Evolutionary conservation across 257 asterid genomes (phyloP), one percentile per base, ranked within the genome.

Genomic region (Handroanthus guayacan): DNA sequence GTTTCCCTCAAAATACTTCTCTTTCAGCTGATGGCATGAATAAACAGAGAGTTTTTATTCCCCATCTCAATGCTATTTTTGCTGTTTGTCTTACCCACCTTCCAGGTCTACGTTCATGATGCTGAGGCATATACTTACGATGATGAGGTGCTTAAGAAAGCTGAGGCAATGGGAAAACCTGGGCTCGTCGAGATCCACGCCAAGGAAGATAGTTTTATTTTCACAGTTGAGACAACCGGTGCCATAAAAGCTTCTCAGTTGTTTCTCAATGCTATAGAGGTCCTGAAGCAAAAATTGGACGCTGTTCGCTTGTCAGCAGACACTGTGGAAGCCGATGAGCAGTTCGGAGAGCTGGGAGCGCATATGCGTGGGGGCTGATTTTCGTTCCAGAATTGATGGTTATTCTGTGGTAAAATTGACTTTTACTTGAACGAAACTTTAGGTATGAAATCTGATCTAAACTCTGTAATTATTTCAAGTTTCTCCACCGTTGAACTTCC

Each of bases 321-420:
- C 85, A 91, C 97, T 8, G 97, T 95, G 80, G 98, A 93, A 87
- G 97, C 97, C 55, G 99, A 95, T 72, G 99, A 93, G 72, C 99
- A 95, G 85, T 95, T 95, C 71, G 95, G 96, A 8, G 98, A 95
- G 83, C 80, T 95, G 94, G 99, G 98, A 61, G 99, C 97, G 9
- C 99, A 95, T 83, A 90, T 95, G 98, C 96, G 98, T 11, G 99
- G 99, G 9, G 97, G 98, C 9, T 95, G 87, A 94, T 72, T 55
- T 47, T 18, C 18, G 47, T 17, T 11, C 65, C 31, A 9, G 9
- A 16, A 51, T 0, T 48, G 51, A 39, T 66, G 61, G 43, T 62
- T 3, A 18, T 4, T n/a, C 7, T 43, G 52, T 56, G 43, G 9
- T 56, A 54, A 36, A 48, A 31, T 58, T 50, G 56, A 20, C 14